Percentiles rank a stretch among this genome's conserved stretches.
Conservation (phyloP, 1,284 basidiomycete species). For the Schizophyllum amplum region DNA sequence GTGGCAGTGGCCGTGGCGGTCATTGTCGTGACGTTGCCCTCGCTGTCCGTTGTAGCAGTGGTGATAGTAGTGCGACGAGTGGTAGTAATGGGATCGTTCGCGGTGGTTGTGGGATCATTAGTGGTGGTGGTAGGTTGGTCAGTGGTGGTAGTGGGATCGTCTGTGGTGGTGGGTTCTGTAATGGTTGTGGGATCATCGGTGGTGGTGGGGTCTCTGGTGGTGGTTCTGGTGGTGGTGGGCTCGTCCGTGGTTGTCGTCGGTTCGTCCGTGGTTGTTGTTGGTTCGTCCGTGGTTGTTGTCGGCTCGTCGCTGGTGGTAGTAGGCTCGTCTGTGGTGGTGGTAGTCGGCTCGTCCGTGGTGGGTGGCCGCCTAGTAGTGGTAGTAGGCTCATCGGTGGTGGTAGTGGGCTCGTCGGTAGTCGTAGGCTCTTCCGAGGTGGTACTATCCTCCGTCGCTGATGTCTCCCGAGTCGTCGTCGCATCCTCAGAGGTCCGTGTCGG, state of each 20-base stretch:
- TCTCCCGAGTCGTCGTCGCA: neutral
- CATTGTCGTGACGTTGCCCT: neutral
- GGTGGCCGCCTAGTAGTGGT: neutral
- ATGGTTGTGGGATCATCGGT: neutral
- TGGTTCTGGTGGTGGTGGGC: neutral
- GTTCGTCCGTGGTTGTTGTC: neutral
- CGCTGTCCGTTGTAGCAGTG: neutral
- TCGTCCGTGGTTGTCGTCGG: neutral
- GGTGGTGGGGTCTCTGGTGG: neutral
- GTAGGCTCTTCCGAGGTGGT: neutral
- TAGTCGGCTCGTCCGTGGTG: neutral
- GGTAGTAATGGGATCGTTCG: neutral
- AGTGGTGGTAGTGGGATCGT: neutral
- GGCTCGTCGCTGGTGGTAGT: neutral
- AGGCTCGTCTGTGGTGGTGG: neutral
- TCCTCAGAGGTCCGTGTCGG: neutral
- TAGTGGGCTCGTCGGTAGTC: neutral
- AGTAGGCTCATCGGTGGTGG: neutral
- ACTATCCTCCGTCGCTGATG: too few species aligned
- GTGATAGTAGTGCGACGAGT: neutral
- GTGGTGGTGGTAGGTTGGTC: neutral
- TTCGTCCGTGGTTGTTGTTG: neutral
- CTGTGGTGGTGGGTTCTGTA: neutral
- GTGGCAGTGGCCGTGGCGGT: neutral
- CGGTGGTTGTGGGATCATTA: neutral